These are phyloP conservation scores for Stagonosporopsis vannaccii DNA, from an alignment of 2,329 filamentous ascomycete genomes.

Conservation along the genomic window DNA sequence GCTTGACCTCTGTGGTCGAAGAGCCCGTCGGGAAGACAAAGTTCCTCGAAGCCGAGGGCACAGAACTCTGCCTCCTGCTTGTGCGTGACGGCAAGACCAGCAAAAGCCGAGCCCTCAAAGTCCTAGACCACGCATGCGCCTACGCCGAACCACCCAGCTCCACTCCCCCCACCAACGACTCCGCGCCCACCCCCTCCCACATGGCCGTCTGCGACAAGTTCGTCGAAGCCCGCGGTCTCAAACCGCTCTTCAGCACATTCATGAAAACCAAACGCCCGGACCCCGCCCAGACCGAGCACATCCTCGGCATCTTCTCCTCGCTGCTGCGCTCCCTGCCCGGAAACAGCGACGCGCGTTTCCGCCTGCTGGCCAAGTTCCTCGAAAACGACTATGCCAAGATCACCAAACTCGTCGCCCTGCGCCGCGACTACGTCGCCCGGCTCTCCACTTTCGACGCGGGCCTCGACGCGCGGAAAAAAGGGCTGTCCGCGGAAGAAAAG, in stretches of 20 bases:
- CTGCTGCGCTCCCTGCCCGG: slow-evolving; percentile 81
- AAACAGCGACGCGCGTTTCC: slow-evolving; percentile 78
- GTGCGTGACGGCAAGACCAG: slow-evolving; percentile 79
- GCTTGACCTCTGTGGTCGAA: slow-evolving; percentile 80
- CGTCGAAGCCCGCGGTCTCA: slow-evolving; percentile 84
- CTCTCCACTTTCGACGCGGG: slow-evolving; percentile 69
- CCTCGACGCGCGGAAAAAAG: slow-evolving; percentile 66
- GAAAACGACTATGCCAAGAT: slow-evolving; percentile 94
- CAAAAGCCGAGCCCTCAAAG: slow-evolving; percentile 76
- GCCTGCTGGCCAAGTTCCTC: slow-evolving; percentile 90
- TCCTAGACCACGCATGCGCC: slow-evolving; percentile 82
- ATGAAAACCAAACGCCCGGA: slow-evolving; percentile 85
- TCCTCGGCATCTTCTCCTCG: slow-evolving; percentile 84
- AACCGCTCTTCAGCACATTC: slow-evolving; percentile 84
- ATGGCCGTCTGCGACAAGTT: slow-evolving; percentile 74
- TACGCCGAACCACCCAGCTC: slow-evolving; percentile 51
- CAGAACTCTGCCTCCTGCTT: slow-evolving; percentile 92
- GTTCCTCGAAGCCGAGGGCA: slow-evolving; percentile 87
- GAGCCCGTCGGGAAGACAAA: slow-evolving; percentile 76
- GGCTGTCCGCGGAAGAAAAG: slow-evolving; percentile 64
- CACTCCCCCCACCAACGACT: not conserved
- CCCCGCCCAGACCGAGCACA: slow-evolving; percentile 73
- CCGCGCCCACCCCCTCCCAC: slow-evolving; percentile 44
- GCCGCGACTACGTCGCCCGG: slow-evolving; percentile 72
- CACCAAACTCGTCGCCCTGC: slow-evolving; percentile 71